These are phyloP conservation scores for Selaginella tamariscina DNA, from an alignment of 75 land plant genomes.

Conservation along the genomic window DNA sequence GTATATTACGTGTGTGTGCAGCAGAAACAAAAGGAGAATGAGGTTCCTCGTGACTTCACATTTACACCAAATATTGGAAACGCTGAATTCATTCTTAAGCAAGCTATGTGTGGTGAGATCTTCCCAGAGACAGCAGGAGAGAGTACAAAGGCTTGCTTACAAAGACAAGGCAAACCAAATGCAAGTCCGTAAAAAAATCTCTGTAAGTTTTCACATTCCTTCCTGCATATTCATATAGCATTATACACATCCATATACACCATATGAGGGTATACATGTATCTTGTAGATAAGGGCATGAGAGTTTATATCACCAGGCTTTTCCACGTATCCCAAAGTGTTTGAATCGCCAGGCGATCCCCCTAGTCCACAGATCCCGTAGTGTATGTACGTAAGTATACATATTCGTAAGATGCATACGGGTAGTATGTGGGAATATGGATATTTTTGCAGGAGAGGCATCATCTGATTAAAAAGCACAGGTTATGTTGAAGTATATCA, in stretches of 20 bases:
- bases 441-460: not conserved
- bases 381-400: too few species aligned
- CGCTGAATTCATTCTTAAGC: slow-evolving; percentile 19
- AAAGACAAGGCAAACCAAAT: slow-evolving; percentile 21
- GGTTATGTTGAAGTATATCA: not conserved
- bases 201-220: slow-evolving; percentile 24
- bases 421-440: too few species aligned
- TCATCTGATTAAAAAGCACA: not conserved
- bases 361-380: too few species aligned
- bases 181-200: slow-evolving; percentile 22
- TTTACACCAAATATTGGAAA: slow-evolving; percentile 32
- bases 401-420: too few species aligned
- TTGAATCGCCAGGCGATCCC: too few species aligned
- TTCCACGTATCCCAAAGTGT: too few species aligned
- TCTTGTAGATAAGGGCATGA: too few species aligned
- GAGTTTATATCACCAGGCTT: too few species aligned
- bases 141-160: slow-evolving; percentile 28
- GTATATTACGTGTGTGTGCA: too few species aligned
- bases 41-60: slow-evolving; percentile 13
- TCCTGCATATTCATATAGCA: too few species aligned
- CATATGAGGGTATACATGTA: too few species aligned
- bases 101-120: slow-evolving; percentile 16
- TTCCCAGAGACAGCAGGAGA: slow-evolving; percentile 19
- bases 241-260: too few species aligned
- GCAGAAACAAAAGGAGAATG: slow-evolving; percentile 27